Evolutionary conservation across 305 asterid genomes (phyloP).

Genomic region (Fraxinus angustifolia): DNA sequence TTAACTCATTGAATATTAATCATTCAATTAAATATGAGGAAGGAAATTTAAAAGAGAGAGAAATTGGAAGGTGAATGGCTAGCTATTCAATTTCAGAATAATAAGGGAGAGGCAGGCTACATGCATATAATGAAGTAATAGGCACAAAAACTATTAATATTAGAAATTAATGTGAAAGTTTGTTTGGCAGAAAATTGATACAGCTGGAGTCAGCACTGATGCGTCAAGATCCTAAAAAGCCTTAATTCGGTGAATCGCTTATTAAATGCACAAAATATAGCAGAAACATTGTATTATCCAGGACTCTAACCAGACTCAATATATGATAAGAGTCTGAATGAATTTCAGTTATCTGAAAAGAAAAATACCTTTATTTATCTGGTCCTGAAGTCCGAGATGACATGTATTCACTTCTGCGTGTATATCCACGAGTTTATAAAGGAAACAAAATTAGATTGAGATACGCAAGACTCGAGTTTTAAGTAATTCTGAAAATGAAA

Average conservation of each 20-base stretch:
- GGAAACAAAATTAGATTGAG: conserved; percentile 18
- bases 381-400: conserved; percentile 63
- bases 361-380: conserved; percentile 49
- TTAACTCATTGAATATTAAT: not conserved
- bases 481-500: conserved; percentile 1
- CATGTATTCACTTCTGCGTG: conserved; percentile 70
- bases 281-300: not conserved
- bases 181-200: not conserved
- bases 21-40: not conserved
- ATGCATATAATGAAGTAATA: not conserved
- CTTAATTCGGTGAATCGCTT: not conserved
- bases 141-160: not conserved
- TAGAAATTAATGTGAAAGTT: not conserved
- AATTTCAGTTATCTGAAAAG: conserved; percentile 5
- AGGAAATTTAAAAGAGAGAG: not conserved
- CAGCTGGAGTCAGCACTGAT: not conserved
- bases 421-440: conserved; percentile 27
- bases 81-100: not conserved
- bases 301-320: not conserved
- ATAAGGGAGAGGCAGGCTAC: not conserved
- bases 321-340: not conserved
- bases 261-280: not conserved
- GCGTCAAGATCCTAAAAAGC: not conserved
- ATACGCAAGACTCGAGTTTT: conserved; percentile 10
- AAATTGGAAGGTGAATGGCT: not conserved